Evolutionary conservation across 768 basidiomycete genomes (phyloP).

Genomic region (Suillus weaverae): DNA sequence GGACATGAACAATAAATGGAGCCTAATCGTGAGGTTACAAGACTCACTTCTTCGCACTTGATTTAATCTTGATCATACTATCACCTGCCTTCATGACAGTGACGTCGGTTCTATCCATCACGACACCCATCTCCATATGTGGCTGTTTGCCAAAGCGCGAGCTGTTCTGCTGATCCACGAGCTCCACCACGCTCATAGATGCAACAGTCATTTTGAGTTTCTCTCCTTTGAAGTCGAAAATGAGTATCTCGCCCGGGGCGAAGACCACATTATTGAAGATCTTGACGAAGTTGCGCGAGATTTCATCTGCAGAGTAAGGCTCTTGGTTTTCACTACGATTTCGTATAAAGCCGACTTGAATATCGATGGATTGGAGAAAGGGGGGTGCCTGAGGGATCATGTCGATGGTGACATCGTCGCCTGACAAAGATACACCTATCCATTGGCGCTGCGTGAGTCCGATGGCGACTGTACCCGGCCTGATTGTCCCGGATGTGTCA

Average conservation of each 20-base stretch:
- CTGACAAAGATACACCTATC: constrained; percentile 79
- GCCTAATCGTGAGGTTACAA: not conserved
- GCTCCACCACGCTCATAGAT: constrained; percentile 57
- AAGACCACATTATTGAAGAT: constrained; percentile 75
- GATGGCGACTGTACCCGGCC: constrained; percentile 71
- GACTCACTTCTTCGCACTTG: constrained; percentile 84
- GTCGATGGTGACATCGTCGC: constrained; percentile 75
- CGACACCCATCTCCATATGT: constrained; percentile 57
- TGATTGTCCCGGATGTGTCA: constrained; percentile 73
- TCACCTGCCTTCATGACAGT: constrained; percentile 82
- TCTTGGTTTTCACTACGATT: constrained; percentile 56
- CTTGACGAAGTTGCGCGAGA: constrained; percentile 70
- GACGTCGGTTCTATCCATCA: constrained; percentile 92
- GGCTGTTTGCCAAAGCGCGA: constrained; percentile 34
- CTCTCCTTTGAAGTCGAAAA: constrained; percentile 88
- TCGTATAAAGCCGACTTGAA: constrained; percentile 72
- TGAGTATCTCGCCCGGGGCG: constrained; percentile 64
- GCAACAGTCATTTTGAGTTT: constrained; percentile 73
- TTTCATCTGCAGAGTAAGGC: constrained; percentile 87
- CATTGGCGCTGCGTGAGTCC: constrained; percentile 83
- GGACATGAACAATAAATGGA: constrained; percentile 9
- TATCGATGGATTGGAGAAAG: constrained; percentile 75
- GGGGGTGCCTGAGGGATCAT: constrained; percentile 55
- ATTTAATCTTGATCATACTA: constrained; percentile 86
- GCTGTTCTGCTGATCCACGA: constrained; percentile 59